Evolutionary conservation across 2,329 filamentous ascomycete genomes (phyloP), one percentile per base, ranked within the genome.

Genomic region (Tolypocladium cylindrosporum): DNA sequence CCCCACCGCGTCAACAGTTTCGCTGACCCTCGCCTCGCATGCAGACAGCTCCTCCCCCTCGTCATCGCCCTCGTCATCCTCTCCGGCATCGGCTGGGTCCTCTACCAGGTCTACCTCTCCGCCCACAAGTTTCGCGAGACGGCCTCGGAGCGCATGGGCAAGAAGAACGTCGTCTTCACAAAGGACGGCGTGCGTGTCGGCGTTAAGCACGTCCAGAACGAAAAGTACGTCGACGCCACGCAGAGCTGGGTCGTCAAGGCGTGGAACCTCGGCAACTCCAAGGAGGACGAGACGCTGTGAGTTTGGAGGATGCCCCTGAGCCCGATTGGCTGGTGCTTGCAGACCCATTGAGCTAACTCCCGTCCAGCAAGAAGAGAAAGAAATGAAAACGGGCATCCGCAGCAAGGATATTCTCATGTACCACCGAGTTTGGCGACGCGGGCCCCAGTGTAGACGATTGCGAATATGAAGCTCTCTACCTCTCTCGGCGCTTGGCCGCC

Each of bases 101-200:
- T 82, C 60, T 91, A 90, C 72, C 85, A 89, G 60, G 80, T 91
- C 69, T 91, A 88, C 73, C 72, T 88, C 57, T 85, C 84, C 72
- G 78, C 82, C 57, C 79, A 77, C 72, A 80, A 88, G 70, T 85
- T 92, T 65, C 80, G 83, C 60, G 77, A 83, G 60, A 79, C 82
- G 59, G 87, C 88, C 53, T 82, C 80, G 54, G 79, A 87, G 72
- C 84, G 84, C 67, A 88, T 91, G 82, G 84, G 86, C 70, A 84
- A 84, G 74, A 89, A 88, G 75, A 88, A 91, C 69, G 82, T 92
- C 58, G 77, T 84, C 45, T 88, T 91, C 72, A 87, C 85, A 43
- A 90, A 89, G 69, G 88, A 91, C 58, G 89, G 89, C 57, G 74
- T 89, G 60, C 82, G 83, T 60, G 87, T 92, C 51, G 85, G 85